A percentile compares a stretch with the other conserved stretches of the same genome.
Evolutionary conservation across 225 moss, liverwort and hornwort genomes (phyloP).

Genomic region (Straminergon stramineum): DNA sequence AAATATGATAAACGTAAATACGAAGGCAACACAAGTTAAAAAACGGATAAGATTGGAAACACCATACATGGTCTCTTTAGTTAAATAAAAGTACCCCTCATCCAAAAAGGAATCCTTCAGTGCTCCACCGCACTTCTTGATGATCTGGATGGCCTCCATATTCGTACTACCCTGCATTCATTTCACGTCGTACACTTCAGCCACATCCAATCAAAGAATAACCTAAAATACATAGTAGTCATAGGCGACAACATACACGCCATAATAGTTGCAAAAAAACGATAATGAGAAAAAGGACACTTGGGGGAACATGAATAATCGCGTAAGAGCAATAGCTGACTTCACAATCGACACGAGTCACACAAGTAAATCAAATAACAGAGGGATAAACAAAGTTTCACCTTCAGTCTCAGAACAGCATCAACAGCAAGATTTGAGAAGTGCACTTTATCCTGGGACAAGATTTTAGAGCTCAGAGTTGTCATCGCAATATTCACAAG

Average conservation of each 20-base stretch:
- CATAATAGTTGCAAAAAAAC: background rate
- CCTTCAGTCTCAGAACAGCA: conserved; percentile 87
- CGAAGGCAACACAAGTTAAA: background rate
- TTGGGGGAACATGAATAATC: background rate
- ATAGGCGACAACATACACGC: background rate
- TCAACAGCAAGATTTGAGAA: conserved; percentile 91
- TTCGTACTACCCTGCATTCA: conserved; percentile 70
- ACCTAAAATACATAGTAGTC: background rate
- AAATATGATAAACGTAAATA: background rate
- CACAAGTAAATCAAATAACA: background rate
- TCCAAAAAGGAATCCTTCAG: conserved; percentile 90
- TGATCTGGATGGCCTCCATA: conserved; percentile 88
- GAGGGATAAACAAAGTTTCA: background rate
- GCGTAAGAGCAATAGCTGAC: background rate
- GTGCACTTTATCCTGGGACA: conserved; percentile 92
- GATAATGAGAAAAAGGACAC: background rate
- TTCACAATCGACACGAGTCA: background rate
- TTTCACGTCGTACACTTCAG: conserved; percentile 1
- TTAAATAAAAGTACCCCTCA: conserved; percentile 58
- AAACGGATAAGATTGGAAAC: background rate
- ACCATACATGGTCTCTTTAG: background rate
- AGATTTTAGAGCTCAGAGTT: conserved; percentile 91
- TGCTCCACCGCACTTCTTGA: conserved; percentile 92
- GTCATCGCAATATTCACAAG: conserved; percentile 97
- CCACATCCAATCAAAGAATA: background rate